Conservation (phyloP, 805 yeast species). For the Lachancea sp. region DNA sequence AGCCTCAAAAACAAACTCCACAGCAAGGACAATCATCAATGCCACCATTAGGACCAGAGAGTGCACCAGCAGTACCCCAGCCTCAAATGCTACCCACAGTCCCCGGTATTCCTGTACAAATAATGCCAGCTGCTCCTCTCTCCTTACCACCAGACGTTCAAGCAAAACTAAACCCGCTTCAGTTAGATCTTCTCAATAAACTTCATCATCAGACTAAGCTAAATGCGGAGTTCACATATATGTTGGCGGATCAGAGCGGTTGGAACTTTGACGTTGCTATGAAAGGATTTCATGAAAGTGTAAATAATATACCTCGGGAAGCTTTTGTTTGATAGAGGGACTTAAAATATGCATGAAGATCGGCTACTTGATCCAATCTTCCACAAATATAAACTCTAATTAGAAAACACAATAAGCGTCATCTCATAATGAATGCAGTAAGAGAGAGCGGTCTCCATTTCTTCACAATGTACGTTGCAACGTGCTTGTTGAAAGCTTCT, state of each 20-base stretch:
- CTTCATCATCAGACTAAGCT: slow-evolving; percentile 67
- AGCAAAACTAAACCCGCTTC: slow-evolving; percentile 44
- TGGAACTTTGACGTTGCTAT: slow-evolving; percentile 74
- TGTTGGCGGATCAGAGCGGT: slow-evolving; percentile 82
- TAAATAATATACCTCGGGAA: slow-evolving; percentile 51
- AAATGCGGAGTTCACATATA: slow-evolving; percentile 68
- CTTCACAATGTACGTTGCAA: no score
- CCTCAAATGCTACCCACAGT: slow-evolving; percentile 2
- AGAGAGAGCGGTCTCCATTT: no score
- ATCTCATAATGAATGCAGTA: no score
- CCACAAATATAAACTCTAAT: neutral
- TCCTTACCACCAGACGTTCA: slow-evolving; percentile 48
- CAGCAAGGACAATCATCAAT: slow-evolving; percentile 10
- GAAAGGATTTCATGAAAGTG: slow-evolving; percentile 62
- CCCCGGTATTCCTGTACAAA: slow-evolving; percentile 31
- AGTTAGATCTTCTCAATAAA: slow-evolving; percentile 58
- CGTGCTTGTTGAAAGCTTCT: neutral
- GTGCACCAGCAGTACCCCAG: slow-evolving; percentile 16
- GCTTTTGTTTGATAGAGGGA: slow-evolving; percentile 37
- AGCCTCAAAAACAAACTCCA: neutral
- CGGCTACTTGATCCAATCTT: neutral
- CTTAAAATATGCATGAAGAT: slow-evolving; percentile 8
- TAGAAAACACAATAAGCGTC: no score
- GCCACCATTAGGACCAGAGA: neutral
- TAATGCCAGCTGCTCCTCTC: neutral